Conservation (phyloP, 352 stramenopile species). For the Blastocystis sp. region DNA sequence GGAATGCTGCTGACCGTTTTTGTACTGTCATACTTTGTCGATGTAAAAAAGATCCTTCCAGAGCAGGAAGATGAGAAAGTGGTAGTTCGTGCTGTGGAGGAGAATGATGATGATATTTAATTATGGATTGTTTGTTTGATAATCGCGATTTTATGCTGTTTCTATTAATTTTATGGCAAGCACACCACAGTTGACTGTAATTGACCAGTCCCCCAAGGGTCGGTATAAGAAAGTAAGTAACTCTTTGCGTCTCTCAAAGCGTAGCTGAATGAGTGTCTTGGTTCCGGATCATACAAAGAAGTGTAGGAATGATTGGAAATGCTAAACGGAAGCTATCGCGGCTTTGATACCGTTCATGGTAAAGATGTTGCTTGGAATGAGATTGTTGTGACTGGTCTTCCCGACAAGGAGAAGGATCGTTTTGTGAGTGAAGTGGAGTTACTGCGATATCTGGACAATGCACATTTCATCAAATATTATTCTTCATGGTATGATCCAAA, state of each 20-base stretch:
- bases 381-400: constrained; percentile 90
- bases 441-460: constrained; percentile 90
- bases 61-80: neutral
- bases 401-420: constrained; percentile 81
- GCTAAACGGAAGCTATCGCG: constrained; percentile 71
- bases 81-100: neutral
- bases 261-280: constrained; percentile 46
- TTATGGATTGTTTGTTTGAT: neutral
- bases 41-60: neutral
- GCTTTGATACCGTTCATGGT: constrained; percentile 94
- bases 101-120: constrained; percentile 39
- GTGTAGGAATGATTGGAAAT: neutral
- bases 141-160: neutral
- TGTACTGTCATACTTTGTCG: neutral
- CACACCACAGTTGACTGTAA: neutral
- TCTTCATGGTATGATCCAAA: constrained; percentile 94
- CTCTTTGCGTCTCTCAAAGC: neutral
- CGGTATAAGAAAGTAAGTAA: constrained; percentile 32
- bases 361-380: constrained; percentile 98
- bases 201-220: constrained; percentile 24
- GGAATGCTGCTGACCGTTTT: neutral
- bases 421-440: constrained; percentile 95
- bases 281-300: constrained; percentile 47
- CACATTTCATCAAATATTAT: constrained; percentile 99
- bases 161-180: neutral